Conservation (phyloP, 2,329 filamentous ascomycete genomes). For the Sporothrix dimorphospora region DNA sequence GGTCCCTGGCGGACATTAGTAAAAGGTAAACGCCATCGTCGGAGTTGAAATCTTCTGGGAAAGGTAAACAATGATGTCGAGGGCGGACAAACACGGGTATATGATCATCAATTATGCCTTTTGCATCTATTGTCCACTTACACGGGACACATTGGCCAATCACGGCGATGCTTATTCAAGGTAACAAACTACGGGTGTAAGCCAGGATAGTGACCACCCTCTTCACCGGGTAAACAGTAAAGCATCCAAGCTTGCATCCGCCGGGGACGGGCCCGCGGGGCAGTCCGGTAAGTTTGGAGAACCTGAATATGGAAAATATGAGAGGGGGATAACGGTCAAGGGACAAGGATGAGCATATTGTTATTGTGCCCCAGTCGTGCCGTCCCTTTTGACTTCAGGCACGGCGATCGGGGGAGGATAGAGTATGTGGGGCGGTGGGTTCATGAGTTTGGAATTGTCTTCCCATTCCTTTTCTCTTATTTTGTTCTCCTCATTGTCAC, state of each 20-base stretch:
- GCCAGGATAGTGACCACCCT: background rate
- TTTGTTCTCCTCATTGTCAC: too few relatives aligned
- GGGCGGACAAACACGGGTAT: conserved; percentile 5
- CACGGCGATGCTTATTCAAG: background rate
- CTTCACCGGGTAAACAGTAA: background rate
- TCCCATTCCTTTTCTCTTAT: too few relatives aligned
- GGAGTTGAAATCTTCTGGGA: background rate
- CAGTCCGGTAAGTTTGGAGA: background rate
- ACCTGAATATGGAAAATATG: too few relatives aligned
- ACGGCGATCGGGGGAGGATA: background rate
- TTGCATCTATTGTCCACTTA: background rate
- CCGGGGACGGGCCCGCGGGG: conserved; percentile 4
- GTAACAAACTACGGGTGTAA: background rate
- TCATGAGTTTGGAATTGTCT: too few relatives aligned
- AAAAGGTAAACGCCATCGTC: background rate
- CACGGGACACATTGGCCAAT: background rate
- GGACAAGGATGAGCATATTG: too few relatives aligned
- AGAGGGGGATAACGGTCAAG: too few relatives aligned
- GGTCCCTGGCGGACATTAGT: background rate
- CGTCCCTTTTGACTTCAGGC: background rate
- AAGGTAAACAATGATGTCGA: background rate
- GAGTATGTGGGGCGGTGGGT: background rate
- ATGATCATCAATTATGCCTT: background rate
- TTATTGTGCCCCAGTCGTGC: background rate
- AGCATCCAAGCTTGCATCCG: background rate